phyloP scores from a whole-genome alignment of 495 filamentous ascomycete genomes.

The Pyronema omphalodes region DNA sequence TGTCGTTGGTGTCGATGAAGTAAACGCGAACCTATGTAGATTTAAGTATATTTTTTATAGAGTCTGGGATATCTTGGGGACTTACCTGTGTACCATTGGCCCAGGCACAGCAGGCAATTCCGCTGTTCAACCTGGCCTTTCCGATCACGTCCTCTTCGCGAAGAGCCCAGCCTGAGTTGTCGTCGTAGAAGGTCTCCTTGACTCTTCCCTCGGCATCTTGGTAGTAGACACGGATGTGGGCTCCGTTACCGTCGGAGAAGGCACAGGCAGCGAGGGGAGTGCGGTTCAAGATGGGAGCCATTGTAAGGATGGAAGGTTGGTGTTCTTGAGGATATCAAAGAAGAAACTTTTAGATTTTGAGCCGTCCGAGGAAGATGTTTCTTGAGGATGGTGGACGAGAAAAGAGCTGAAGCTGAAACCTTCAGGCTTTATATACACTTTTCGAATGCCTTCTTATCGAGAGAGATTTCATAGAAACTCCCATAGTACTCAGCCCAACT shows the following conservation, averaged over 20 bases:
- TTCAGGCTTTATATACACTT: too few relatives aligned
- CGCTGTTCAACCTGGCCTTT: slow-evolving; percentile 7
- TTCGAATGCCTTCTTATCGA: too few relatives aligned
- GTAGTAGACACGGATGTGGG: slow-evolving; percentile 10
- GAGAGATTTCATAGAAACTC: too few relatives aligned
- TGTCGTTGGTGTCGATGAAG: neutral
- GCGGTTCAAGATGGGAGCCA: neutral
- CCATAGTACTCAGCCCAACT: too few relatives aligned
- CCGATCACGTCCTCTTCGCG: slow-evolving; percentile 1
- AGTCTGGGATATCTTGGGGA: neutral
- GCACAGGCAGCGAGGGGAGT: slow-evolving; percentile 3
- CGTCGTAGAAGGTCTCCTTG: slow-evolving; percentile 3
- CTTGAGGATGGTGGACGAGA: too few relatives aligned
- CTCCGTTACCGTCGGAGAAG: neutral
- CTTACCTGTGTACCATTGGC: slow-evolving; percentile 7
- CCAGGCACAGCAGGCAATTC: slow-evolving; percentile 7
- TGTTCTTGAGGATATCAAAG: too few relatives aligned
- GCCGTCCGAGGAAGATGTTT: too few relatives aligned
- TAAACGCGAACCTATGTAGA: too few relatives aligned
- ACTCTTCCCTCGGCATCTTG: slow-evolving; percentile 3
- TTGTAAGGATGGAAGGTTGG: too few relatives aligned
- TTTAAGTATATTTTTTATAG: too few relatives aligned
- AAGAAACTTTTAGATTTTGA: too few relatives aligned
- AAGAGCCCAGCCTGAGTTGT: slow-evolving; percentile 5
- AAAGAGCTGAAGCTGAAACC: too few relatives aligned